A percentile compares a stretch with the other conserved stretches of the same genome.
These are phyloP conservation scores for Fraxinus greggii DNA, from an alignment of 305 asterid genomes.

Conservation along the genomic window DNA sequence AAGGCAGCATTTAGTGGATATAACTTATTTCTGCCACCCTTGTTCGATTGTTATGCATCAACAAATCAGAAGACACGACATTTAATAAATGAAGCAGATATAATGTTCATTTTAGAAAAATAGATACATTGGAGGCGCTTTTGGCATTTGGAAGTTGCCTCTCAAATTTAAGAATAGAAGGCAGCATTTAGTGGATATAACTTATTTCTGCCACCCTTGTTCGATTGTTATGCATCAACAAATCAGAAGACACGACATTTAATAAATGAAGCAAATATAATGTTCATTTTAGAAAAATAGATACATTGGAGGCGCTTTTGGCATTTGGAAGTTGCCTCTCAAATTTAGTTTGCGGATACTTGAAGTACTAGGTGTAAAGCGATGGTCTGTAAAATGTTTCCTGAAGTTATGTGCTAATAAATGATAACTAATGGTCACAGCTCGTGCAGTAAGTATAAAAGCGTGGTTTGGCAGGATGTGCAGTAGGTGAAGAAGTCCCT, in stretches of 20 bases:
- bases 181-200: conserved; percentile 9
- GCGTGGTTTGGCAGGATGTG: not conserved
- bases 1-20: conserved; percentile 7
- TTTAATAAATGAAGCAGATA: not conserved
- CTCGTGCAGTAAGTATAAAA: not conserved
- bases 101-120: conserved; percentile 18
- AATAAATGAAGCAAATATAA: not conserved
- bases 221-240: not conserved
- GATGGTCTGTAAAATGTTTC: not conserved
- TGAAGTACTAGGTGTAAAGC: not conserved
- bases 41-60: not conserved
- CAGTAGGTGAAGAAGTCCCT: not conserved
- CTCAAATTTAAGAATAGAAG: not conserved
- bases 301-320: conserved; percentile 6
- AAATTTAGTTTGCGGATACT: not conserved
- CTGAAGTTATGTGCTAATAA: not conserved
- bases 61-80: not conserved
- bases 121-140: conserved; percentile 9
- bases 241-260: not conserved
- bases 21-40: not conserved
- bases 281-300: conserved; percentile 19
- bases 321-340: not conserved
- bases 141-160: not conserved
- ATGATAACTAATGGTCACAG: not conserved
- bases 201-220: not conserved